phyloP scores from a whole-genome alignment of 1,284 basidiomycete species.

The Cryptococcus jaspeensis region DNA sequence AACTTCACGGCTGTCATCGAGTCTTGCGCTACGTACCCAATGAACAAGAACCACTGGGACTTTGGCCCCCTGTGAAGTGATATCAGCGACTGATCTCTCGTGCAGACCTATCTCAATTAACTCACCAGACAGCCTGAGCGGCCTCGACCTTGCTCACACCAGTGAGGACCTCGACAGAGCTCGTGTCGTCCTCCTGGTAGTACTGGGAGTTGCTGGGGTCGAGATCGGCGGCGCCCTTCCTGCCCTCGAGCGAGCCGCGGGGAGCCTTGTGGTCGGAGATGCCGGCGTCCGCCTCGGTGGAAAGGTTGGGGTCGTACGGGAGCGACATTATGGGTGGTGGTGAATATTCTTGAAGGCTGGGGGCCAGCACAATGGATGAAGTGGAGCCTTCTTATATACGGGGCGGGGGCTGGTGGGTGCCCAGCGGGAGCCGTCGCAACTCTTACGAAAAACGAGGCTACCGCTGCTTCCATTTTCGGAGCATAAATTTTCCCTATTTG shows the following conservation, averaged over 20 bases:
- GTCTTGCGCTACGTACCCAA: slow-evolving; percentile 55
- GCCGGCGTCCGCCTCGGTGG: background rate
- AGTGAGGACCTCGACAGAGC: slow-evolving; percentile 16
- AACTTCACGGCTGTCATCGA: background rate
- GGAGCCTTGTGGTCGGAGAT: too few relatives aligned
- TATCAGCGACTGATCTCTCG: slow-evolving; percentile 1
- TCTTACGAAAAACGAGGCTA: background rate
- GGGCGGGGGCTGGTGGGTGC: background rate
- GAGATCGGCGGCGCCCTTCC: slow-evolving; percentile 1
- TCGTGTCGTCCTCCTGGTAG: slow-evolving; percentile 11
- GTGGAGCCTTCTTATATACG: background rate
- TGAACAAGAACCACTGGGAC: slow-evolving; percentile 62
- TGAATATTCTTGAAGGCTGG: background rate
- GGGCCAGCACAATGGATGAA: too few relatives aligned
- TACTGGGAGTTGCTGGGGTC: slow-evolving; percentile 2
- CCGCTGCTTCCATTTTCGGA: too few relatives aligned
- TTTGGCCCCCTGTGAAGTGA: slow-evolving; percentile 26
- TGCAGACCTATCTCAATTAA: background rate
- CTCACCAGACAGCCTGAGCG: slow-evolving; percentile 45
- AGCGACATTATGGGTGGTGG: background rate
- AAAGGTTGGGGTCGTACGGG: background rate
- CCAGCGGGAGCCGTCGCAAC: background rate
- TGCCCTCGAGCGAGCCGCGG: background rate
- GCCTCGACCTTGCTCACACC: slow-evolving; percentile 46
- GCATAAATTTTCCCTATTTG: too few relatives aligned